Percentiles rank a stretch among this genome's conserved stretches.
Conservation (phyloP, 495 filamentous ascomycete species). For the Lepraria neglecta region DNA sequence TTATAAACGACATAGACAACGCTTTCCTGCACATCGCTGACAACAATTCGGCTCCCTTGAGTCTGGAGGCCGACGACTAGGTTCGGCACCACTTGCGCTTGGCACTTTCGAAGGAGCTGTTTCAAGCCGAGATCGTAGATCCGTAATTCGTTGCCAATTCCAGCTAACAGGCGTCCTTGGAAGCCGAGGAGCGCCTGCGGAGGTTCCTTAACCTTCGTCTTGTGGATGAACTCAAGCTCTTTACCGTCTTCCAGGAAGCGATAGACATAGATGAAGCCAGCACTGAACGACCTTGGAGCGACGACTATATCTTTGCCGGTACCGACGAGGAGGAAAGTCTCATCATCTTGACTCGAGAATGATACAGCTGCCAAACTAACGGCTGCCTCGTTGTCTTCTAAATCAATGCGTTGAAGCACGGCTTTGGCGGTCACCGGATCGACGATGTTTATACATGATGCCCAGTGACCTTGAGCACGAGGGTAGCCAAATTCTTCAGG, state of each 20-base stretch:
- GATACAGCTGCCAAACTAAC: constrained; percentile 76
- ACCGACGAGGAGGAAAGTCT: constrained; percentile 85
- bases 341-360: constrained; percentile 81
- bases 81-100: constrained; percentile 70
- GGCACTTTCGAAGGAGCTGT: constrained; percentile 85
- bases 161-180: constrained; percentile 81
- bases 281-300: constrained; percentile 63
- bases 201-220: constrained; percentile 82
- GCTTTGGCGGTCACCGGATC: constrained; percentile 72
- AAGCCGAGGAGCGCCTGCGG: constrained; percentile 84
- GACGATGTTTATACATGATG: constrained; percentile 84
- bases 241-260: constrained; percentile 80
- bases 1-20: constrained; percentile 92
- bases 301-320: constrained; percentile 84
- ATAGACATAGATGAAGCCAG: constrained; percentile 89
- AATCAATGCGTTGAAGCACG: constrained; percentile 67
- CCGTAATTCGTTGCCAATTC: constrained; percentile 72
- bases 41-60: constrained; percentile 85
- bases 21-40: constrained; percentile 85
- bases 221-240: constrained; percentile 89
- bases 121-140: constrained; percentile 88
- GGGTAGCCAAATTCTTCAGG: constrained; percentile 89
- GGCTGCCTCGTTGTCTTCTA: constrained; percentile 86
- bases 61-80: constrained; percentile 83
- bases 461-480: constrained; percentile 77